Base-by-base conservation (phyloP, 2,329 filamentous ascomycete species). In the Diplodia corticola region DNA sequence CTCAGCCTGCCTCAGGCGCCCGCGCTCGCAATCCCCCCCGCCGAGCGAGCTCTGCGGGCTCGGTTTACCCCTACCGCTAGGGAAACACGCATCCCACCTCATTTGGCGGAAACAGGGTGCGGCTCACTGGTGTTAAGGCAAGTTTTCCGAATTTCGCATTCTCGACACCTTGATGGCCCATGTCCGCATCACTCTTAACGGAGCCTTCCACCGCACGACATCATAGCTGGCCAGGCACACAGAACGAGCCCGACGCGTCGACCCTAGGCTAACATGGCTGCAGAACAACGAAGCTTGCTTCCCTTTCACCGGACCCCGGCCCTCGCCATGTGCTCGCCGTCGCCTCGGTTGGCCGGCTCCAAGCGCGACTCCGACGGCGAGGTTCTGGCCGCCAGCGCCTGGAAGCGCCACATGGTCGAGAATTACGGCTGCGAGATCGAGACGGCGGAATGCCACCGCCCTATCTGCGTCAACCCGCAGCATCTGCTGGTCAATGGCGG, bases 161-260 rank as follows among this genome's bases (percentile, higher is more conserved):
- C 53, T 65, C 63, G 63, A 65, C 63, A 65, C 63, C 63, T 65
- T 65, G 63, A 65, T 65, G 63, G 63, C 28, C 59, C 20, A 35
- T 13, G 35, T 57, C 63, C 33, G 40, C 63, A 48, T 13, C n/a
- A 7, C 53, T 49, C 51, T 65, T 49, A 24, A 61, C 57, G 28
- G 28, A 49, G n/a, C 17, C n/a, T 49, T 37, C 57, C 57, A 49
- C 57, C 57, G 17, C 28, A 49, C 57, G 57, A 49, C 57, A 49
- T 49, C 57, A 61, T 61, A 49, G 57, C 40, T 22, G 17, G 26
- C 5, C n/a, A 10, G 26, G 4, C 22, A n/a, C 22, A 40, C 53
- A 17, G 12, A 17, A 33, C 26, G 15, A 17, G 28, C n/a, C 17
- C 3, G n/a, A n/a, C n/a, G n/a, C 57, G 10, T 6, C 44, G 6